Base-by-base conservation (phyloP, 345 rosid genomes). In the Nephelium lappaceum region DNA sequence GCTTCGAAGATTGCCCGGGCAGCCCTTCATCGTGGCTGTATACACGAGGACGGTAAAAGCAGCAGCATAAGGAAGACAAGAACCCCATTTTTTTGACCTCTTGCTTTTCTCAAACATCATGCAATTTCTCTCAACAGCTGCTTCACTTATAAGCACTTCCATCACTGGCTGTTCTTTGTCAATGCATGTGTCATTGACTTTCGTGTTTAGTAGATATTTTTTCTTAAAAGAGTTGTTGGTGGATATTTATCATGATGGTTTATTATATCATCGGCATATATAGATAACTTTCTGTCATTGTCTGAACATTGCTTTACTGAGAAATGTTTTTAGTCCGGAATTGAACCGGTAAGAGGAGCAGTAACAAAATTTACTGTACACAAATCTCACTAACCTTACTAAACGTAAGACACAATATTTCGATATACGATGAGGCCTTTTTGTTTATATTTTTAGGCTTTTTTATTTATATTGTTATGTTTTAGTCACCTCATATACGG, bases 11-110 rank as follows among this genome's bases (percentile, higher is more conserved):
- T 74, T 24, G 80, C 67, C 15, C 3, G 25, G 23, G 45, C 63
- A 9, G 47, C 19, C 11, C 75, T 10, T 0, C 71, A 39, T 21
- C 76, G 21, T 74, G 68, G 2, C 61, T 18, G n/a, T 74, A 43
- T 58, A n/a, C 55, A 7, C 45, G 74, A 75, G 51, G 78, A 16
- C 58, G 42, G 21, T 6, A n/a, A 31, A 69, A 69, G 74, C 83
- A 83, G 84, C 85, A 77, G 36, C 81, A 77, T 31, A 86, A n/a
- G 55, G 78, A 83, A 41, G 85, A 81, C 57, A 79, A 72, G n/a
- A 83, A 72, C 27, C 86, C 79, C 83, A 81, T 83, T 38, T 83
- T 38, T 61, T 23, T 58, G 7, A 2, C 11, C 1, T 31, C 16
- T 14, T 49, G 19, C 55, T 16, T 0, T 47, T 31, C 74, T 31